These are phyloP conservation scores for Xylaria sp. DNA, from an alignment of 2,329 filamentous ascomycete species.

Conservation along the genomic window DNA sequence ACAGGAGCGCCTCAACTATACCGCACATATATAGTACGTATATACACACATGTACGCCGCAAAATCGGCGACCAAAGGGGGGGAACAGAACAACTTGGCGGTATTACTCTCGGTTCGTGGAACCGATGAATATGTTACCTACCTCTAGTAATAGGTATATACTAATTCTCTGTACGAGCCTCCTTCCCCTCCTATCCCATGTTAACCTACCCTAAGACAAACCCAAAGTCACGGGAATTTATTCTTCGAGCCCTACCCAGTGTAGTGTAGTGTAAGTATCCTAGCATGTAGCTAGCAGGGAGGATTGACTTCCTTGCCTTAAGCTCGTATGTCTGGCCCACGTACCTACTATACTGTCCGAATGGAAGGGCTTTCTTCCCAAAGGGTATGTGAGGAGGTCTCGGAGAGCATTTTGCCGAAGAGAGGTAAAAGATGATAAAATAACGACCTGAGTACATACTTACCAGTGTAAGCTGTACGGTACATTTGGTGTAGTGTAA, in stretches of 20 bases:
- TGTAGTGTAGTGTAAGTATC: too few species aligned
- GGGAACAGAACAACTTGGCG: neutral
- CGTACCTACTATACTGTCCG: too few species aligned
- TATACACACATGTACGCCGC: neutral
- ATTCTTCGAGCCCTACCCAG: neutral
- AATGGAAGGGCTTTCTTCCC: neutral
- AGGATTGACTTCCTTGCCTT: neutral
- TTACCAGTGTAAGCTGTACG: slow-evolving; percentile 10
- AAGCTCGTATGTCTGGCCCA: too few species aligned
- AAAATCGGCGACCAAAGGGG: neutral
- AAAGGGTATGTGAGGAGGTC: slow-evolving; percentile 16
- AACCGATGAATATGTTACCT: neutral
- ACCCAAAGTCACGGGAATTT: slow-evolving; percentile 2
- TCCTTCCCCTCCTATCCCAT: too few species aligned
- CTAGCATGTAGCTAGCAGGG: too few species aligned
- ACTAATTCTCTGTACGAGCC: neutral
- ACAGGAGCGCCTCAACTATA: neutral
- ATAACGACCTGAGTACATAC: neutral
- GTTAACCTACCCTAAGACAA: neutral
- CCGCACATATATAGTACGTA: too few species aligned
- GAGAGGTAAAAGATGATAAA: too few species aligned
- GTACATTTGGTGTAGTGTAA: neutral
- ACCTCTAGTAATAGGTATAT: neutral
- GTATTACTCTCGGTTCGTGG: neutral
- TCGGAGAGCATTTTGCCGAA: slow-evolving; percentile 29